Evolutionary conservation across 371 early-diverging fungal genomes (phyloP).

Genomic region (Choanephora cucurbitarum): DNA sequence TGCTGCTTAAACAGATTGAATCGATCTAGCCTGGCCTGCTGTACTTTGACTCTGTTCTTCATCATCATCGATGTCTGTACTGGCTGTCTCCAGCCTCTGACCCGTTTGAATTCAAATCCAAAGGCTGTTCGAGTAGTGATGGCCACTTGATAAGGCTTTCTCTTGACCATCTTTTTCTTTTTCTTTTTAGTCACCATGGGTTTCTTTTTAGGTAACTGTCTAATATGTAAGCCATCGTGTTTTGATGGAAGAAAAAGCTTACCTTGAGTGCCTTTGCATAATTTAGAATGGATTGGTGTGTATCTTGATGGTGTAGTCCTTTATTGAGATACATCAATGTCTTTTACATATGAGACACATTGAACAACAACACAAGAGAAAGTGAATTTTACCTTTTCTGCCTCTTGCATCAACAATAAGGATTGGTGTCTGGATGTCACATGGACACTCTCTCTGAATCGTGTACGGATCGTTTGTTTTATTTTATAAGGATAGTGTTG

Average conservation of each 20-base stretch:
- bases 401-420: slow-evolving; percentile 12
- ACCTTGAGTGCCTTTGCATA: slow-evolving; percentile 2
- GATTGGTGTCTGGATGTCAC: slow-evolving; percentile 13
- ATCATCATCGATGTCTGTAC: slow-evolving; percentile 28
- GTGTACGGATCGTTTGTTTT: slow-evolving; percentile 3
- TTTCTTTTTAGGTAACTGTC: background rate
- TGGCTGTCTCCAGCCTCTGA: slow-evolving; percentile 33
- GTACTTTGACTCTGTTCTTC: slow-evolving; percentile 19
- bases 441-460: slow-evolving; percentile 16
- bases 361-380: too few species aligned
- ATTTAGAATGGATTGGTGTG: background rate
- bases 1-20: background rate
- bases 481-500: slow-evolving; percentile 13
- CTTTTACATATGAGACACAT: slow-evolving; percentile 2
- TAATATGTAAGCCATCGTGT: background rate
- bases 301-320: slow-evolving; percentile 1
- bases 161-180: slow-evolving; percentile 4
- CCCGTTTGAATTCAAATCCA: slow-evolving; percentile 27
- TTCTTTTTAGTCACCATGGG: background rate
- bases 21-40: slow-evolving; percentile 14
- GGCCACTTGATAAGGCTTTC: slow-evolving; percentile 27
- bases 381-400: slow-evolving; percentile 18
- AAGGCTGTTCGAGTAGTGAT: background rate
- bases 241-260: background rate
- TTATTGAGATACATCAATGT: slow-evolving; percentile 8